Evolutionary conservation across 768 basidiomycete genomes (phyloP).

Genomic region (Lentinula aciculospora): DNA sequence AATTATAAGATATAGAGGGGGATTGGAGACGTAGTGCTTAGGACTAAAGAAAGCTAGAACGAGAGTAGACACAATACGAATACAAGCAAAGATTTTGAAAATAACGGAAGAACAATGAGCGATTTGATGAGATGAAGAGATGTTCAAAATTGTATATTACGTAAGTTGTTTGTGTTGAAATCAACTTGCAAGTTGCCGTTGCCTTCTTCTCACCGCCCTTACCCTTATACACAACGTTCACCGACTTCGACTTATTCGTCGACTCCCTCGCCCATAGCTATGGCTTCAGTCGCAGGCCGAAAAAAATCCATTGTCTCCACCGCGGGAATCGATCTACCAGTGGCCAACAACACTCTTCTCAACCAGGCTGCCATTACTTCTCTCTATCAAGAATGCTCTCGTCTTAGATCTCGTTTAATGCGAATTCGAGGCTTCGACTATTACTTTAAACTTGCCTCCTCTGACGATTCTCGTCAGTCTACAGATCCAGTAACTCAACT

Average conservation of each 20-base stretch:
- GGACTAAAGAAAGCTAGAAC: not conserved
- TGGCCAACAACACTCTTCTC: constrained; percentile 80
- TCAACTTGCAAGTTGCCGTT: not conserved
- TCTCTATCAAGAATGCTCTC: constrained; percentile 88
- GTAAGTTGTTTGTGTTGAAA: not conserved
- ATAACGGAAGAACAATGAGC: not conserved
- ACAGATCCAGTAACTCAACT: constrained; percentile 93
- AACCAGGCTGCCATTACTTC: constrained; percentile 89
- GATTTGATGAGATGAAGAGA: not conserved
- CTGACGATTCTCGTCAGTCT: constrained; percentile 61
- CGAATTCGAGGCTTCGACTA: constrained; percentile 69
- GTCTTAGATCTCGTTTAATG: constrained; percentile 69
- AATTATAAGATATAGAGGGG: not conserved
- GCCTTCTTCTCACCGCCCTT: not conserved
- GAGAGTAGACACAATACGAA: not conserved
- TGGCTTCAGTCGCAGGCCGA: constrained; percentile 58
- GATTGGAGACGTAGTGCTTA: not conserved
- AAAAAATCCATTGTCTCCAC: constrained; percentile 76
- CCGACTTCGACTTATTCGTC: constrained; percentile 2
- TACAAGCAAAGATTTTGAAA: not conserved
- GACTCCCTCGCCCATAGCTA: constrained; percentile 18
- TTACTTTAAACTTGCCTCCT: constrained; percentile 60
- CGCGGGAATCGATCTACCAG: constrained; percentile 65
- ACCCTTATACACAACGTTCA: not conserved
- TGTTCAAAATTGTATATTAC: not conserved